phyloP scores from a whole-genome alignment of 352 stramenopile species.

The Globisporangium rhizosaccharum region DNA sequence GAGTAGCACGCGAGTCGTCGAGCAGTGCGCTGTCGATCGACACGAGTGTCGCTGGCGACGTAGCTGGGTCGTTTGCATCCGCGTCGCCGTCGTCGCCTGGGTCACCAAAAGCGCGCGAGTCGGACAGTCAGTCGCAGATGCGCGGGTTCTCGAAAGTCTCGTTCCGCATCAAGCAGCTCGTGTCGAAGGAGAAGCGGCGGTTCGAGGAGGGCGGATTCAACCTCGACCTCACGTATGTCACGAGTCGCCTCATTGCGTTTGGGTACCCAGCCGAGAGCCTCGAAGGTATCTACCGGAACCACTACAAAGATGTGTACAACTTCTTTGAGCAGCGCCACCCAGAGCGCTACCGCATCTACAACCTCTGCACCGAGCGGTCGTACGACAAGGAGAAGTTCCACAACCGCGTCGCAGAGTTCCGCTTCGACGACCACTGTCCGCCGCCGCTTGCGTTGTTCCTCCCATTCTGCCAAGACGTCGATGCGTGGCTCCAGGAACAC shows the following conservation, averaged over 20 bases:
- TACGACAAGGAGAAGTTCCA: constrained; percentile 82
- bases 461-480: constrained; percentile 63
- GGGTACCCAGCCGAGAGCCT: constrained; percentile 87
- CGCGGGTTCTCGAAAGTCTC: constrained; percentile 34
- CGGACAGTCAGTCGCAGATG: constrained; percentile 28
- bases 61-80: not conserved
- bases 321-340: constrained; percentile 86
- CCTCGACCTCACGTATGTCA: constrained; percentile 91
- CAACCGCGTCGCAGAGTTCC: constrained; percentile 62
- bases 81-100: not conserved
- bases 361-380: constrained; percentile 84
- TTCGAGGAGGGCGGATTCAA: constrained; percentile 88
- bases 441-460: constrained; percentile 68
- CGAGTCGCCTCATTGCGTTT: constrained; percentile 79
- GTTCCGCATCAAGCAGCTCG: constrained; percentile 72
- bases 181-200: constrained; percentile 88
- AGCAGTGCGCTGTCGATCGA: no score
- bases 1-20: no score
- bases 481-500: constrained; percentile 46
- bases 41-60: not conserved
- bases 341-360: constrained; percentile 87
- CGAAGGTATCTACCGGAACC: constrained; percentile 88
- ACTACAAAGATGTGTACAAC: constrained; percentile 84
- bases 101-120: constrained; percentile 12
- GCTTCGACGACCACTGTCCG: constrained; percentile 87